These are phyloP conservation scores for Mycena maculata DNA, from an alignment of 768 basidiomycete genomes.

Conservation along the genomic window DNA sequence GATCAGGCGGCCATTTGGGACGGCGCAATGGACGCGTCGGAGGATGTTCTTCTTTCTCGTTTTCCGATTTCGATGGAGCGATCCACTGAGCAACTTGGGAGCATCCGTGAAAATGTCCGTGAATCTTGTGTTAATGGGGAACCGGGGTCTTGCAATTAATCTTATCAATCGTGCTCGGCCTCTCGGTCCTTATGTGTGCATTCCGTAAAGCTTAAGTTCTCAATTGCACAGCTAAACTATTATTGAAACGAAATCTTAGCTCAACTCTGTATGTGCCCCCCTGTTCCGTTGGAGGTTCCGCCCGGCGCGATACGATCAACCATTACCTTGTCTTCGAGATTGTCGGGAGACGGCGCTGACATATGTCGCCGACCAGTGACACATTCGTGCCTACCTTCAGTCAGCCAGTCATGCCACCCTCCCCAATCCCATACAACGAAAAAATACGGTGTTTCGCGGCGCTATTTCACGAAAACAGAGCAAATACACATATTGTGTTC, in stretches of 20 bases:
- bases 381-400: background rate
- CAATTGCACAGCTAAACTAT: background rate
- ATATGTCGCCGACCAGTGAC: slow-evolving; percentile 7
- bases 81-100: slow-evolving; percentile 49
- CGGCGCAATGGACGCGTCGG: background rate
- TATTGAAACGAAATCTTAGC: background rate
- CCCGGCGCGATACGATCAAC: slow-evolving; percentile 11
- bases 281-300: slow-evolving; percentile 24
- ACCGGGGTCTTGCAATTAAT: slow-evolving; percentile 16
- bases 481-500: slow-evolving; percentile 51
- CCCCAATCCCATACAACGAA: background rate
- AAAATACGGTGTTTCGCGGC: background rate
- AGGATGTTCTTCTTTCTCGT: slow-evolving; percentile 19
- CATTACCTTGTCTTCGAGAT: slow-evolving; percentile 29
- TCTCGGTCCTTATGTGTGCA: slow-evolving; percentile 10
- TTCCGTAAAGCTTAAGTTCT: slow-evolving; percentile 16
- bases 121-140: slow-evolving; percentile 27
- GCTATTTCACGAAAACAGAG: slow-evolving; percentile 21
- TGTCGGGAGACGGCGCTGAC: slow-evolving; percentile 22
- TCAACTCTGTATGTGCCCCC: background rate
- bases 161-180: slow-evolving; percentile 7
- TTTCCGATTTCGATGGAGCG: slow-evolving; percentile 59
- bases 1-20: slow-evolving; percentile 47
- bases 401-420: background rate
- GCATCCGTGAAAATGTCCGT: background rate